These are phyloP conservation scores for Penicillium polonicum DNA, from an alignment of 2,329 filamentous ascomycete genomes.

Conservation along the genomic window DNA sequence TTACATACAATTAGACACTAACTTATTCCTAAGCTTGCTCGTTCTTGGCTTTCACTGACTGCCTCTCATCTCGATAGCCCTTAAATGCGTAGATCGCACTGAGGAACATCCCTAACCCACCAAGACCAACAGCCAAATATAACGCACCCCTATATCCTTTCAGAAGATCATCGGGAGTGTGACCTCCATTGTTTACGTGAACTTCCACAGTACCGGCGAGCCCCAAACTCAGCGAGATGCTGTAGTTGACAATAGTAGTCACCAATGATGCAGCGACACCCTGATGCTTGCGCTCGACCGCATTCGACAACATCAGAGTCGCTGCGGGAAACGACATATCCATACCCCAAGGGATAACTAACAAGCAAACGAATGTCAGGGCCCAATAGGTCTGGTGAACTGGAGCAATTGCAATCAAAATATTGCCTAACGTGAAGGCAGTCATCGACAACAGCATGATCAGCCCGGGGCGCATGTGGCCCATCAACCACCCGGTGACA, in stretches of 20 bases:
- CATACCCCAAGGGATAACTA: too few species aligned
- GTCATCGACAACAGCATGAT: too few species aligned
- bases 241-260: constrained; percentile 67
- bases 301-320: constrained; percentile 59
- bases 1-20: too few species aligned
- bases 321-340: constrained; percentile 60
- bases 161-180: constrained; percentile 33
- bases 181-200: constrained; percentile 44
- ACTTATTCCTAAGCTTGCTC: neutral
- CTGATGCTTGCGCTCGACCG: constrained; percentile 48
- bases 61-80: constrained; percentile 7
- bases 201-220: constrained; percentile 64
- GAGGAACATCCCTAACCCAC: constrained; percentile 28
- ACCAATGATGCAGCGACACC: constrained; percentile 58
- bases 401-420: too few species aligned
- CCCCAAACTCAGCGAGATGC: constrained; percentile 64
- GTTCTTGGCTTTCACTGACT: neutral
- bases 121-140: constrained; percentile 42
- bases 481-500: too few species aligned
- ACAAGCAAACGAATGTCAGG: too few species aligned
- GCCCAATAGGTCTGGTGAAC: too few species aligned
- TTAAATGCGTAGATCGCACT: constrained; percentile 18
- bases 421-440: too few species aligned
- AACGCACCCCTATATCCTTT: constrained; percentile 43
- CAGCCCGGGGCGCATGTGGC: too few species aligned